phyloP scores from a whole-genome alignment of 2,329 filamentous ascomycete species.

The Aspergillus flavus region DNA sequence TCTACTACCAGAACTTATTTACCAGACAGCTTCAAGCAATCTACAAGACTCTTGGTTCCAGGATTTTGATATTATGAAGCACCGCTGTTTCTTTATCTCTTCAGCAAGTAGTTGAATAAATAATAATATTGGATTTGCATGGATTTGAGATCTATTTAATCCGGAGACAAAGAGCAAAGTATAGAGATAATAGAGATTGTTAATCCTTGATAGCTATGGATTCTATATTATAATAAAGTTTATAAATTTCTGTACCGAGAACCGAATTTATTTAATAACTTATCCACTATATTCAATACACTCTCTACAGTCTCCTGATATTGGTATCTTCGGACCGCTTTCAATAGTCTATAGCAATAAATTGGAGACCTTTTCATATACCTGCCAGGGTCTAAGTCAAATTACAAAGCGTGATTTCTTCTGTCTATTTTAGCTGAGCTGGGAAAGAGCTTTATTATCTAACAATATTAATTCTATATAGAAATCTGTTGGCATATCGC shows the following conservation, averaged over 20 bases:
- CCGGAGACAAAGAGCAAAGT: no score
- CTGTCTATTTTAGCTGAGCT: conserved; percentile 3
- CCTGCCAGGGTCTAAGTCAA: neutral
- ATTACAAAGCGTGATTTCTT: conserved; percentile 12
- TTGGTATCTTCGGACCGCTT: conserved; percentile 11
- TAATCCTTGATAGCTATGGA: conserved; percentile 12
- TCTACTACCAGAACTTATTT: no score
- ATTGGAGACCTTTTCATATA: conserved; percentile 6
- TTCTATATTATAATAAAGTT: conserved; percentile 17
- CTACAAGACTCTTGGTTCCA: no score
- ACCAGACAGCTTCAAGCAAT: no score
- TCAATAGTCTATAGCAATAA: conserved; percentile 1
- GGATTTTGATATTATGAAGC: no score
- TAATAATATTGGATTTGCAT: conserved; percentile 6
- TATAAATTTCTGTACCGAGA: conserved; percentile 7
- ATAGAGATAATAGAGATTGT: no score
- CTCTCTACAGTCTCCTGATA: conserved; percentile 9
- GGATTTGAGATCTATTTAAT: neutral
- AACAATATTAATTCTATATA: no score
- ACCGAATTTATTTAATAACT: conserved; percentile 11
- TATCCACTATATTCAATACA: conserved; percentile 12
- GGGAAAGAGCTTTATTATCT: no score
- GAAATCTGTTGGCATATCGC: no score
- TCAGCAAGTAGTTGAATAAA: conserved; percentile 19
- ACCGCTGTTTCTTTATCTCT: conserved; percentile 12